A percentile compares a stretch with the other conserved stretches of the same genome.
phyloP scores from a whole-genome alignment of 2,329 filamentous ascomycete genomes.

The Aspergillus terreus region DNA sequence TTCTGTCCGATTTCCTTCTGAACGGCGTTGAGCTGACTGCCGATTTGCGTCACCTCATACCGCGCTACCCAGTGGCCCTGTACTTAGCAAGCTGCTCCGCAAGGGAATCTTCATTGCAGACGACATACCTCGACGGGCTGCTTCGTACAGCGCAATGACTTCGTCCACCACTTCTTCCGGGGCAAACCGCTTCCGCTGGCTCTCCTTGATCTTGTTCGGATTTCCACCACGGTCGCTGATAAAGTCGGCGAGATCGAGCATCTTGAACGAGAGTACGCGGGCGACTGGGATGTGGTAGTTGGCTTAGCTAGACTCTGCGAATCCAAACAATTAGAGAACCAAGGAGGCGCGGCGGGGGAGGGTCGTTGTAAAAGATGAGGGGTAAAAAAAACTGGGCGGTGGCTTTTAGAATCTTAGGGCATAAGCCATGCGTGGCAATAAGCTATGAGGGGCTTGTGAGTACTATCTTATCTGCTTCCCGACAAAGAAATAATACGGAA shows the following conservation, averaged over 20 bases:
- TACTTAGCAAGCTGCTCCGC: conserved; percentile 2
- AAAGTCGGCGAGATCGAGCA: conserved; percentile 77
- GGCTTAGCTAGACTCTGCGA: background rate
- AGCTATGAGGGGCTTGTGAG: too few relatives aligned
- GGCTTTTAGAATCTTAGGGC: conserved; percentile 6
- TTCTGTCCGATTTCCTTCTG: conserved; percentile 88
- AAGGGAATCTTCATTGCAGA: conserved; percentile 3
- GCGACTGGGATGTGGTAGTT: background rate
- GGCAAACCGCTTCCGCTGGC: conserved; percentile 77
- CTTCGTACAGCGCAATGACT: conserved; percentile 81
- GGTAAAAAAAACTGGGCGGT: conserved; percentile 9
- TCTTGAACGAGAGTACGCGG: conserved; percentile 33
- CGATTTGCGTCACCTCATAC: conserved; percentile 75
- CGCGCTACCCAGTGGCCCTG: conserved; percentile 48
- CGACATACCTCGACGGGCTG: conserved; percentile 68
- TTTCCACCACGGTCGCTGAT: conserved; percentile 85
- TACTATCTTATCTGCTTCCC: too few relatives aligned
- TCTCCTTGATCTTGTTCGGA: conserved; percentile 86
- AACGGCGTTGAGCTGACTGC: conserved; percentile 78
- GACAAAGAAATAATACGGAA: too few relatives aligned
- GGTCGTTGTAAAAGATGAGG: conserved; percentile 2
- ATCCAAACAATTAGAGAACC: too few relatives aligned
- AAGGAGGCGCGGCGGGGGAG: background rate
- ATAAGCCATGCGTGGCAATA: conserved; percentile 6
- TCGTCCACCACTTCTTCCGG: conserved; percentile 83